Conservation (phyloP, 1,139 yeast species). For the Magnusiomyces clavatus region DNA sequence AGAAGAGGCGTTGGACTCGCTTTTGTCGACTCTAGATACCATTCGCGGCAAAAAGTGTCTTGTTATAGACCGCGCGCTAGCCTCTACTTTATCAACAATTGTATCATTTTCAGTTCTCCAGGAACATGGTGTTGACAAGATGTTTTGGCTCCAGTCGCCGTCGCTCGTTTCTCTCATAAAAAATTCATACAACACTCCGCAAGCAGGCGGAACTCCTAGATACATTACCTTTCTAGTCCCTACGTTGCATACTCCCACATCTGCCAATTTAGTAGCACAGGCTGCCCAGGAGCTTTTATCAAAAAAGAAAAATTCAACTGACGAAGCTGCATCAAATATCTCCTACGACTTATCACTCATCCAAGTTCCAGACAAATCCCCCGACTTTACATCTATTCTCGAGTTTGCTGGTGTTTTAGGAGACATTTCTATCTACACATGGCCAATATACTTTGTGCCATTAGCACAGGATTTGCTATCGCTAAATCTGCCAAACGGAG, state of each 20-base stretch:
- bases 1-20: constrained; percentile 25
- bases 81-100: constrained; percentile 50
- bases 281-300: constrained; percentile 23
- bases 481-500: constrained; percentile 30
- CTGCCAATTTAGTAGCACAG: constrained; percentile 21
- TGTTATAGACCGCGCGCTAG: constrained; percentile 48
- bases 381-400: constrained; percentile 28
- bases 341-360: constrained; percentile 23
- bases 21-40: constrained; percentile 29
- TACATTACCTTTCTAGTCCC: constrained; percentile 11
- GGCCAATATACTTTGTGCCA: constrained; percentile 33
- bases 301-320: constrained; percentile 6
- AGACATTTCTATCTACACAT: constrained; percentile 30
- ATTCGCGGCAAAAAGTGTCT: constrained; percentile 34
- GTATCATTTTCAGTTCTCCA: constrained; percentile 51
- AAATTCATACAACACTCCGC: constrained; percentile 28
- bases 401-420: constrained; percentile 34
- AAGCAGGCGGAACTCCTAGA: constrained; percentile 10
- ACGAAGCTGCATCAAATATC: constrained; percentile 6
- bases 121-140: constrained; percentile 49
- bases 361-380: constrained; percentile 31
- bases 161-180: constrained; percentile 18
- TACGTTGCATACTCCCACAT: constrained; percentile 16
- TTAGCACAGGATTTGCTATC: constrained; percentile 29
- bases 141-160: constrained; percentile 46